A percentile compares a stretch with the other conserved stretches of the same genome.
Conservation (phyloP, 257 asterid species). For the Voacanga thouarsii region DNA sequence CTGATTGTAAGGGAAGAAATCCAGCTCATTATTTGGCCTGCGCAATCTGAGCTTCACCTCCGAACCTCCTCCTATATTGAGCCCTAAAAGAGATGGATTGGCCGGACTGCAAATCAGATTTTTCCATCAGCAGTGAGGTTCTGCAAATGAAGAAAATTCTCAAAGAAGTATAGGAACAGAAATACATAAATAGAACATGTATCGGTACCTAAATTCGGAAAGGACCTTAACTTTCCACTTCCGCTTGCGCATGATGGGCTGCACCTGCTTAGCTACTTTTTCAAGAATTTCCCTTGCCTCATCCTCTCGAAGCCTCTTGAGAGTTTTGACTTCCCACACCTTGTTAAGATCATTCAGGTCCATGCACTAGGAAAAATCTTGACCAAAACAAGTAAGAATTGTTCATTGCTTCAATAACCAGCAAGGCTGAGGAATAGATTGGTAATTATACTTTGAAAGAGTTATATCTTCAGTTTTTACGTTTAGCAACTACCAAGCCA, state of each 20-base stretch:
- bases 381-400: conserved; percentile 13
- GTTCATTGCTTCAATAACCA: neutral
- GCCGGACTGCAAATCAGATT: conserved; percentile 51
- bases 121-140: conserved; percentile 16
- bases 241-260: conserved; percentile 72
- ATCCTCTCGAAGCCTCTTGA: conserved; percentile 59
- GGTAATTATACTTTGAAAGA: neutral
- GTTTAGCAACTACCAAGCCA: too few species aligned
- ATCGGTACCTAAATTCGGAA: conserved; percentile 71
- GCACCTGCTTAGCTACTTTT: conserved; percentile 79
- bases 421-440: neutral
- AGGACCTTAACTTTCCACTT: conserved; percentile 78
- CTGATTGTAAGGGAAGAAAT: conserved; percentile 63
- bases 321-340: conserved; percentile 77
- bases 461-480: too few species aligned
- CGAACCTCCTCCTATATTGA: conserved; percentile 73
- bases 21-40: conserved; percentile 69
- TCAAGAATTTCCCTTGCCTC: conserved; percentile 80
- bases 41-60: conserved; percentile 80
- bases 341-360: conserved; percentile 79
- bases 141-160: neutral
- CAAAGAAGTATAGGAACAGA: neutral
- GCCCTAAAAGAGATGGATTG: conserved; percentile 65
- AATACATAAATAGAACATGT: neutral
- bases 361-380: conserved; percentile 35